Conservation (phyloP, 2,329 filamentous ascomycete species). For the Fusarium abutilonis region DNA sequence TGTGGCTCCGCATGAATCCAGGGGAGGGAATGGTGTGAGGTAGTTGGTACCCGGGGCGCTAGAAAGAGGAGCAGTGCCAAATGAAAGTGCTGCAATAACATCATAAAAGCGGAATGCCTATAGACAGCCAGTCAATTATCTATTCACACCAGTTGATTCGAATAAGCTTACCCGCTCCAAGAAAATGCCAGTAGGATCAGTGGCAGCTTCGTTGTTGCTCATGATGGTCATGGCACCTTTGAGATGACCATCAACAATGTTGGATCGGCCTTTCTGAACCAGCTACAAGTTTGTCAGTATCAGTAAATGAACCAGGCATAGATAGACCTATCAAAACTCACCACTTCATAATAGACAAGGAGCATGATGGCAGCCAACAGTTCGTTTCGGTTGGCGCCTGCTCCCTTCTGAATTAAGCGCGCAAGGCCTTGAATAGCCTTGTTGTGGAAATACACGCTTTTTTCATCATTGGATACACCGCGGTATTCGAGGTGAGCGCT, state of each 20-base stretch:
- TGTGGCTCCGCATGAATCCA: conserved; percentile 56
- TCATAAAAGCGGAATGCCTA: conserved; percentile 74
- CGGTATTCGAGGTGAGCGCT: conserved; percentile 83
- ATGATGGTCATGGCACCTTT: conserved; percentile 71
- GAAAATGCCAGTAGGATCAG: conserved; percentile 65
- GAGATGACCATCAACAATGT: conserved; percentile 68
- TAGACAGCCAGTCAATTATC: not conserved
- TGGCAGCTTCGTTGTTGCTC: conserved; percentile 56
- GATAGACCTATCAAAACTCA: conserved; percentile 50
- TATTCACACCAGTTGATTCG: too few relatives aligned
- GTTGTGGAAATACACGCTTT: conserved; percentile 68
- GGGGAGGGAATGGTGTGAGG: conserved; percentile 58
- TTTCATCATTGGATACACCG: conserved; percentile 62
- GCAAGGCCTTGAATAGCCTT: conserved; percentile 67
- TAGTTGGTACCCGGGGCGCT: conserved; percentile 59
- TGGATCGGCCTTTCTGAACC: conserved; percentile 67
- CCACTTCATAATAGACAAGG: conserved; percentile 71
- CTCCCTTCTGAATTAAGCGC: conserved; percentile 64
- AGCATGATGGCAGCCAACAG: conserved; percentile 69
- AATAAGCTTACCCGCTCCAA: conserved; percentile 62
- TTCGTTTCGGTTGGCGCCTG: conserved; percentile 63
- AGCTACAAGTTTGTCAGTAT: conserved; percentile 55
- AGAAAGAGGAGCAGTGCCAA: conserved; percentile 67
- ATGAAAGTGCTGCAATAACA: conserved; percentile 70
- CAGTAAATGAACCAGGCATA: not conserved